These are phyloP conservation scores for Saccharum spontaneum DNA, from an alignment of 176 grass and related monocot genomes.

Conservation along the genomic window DNA sequence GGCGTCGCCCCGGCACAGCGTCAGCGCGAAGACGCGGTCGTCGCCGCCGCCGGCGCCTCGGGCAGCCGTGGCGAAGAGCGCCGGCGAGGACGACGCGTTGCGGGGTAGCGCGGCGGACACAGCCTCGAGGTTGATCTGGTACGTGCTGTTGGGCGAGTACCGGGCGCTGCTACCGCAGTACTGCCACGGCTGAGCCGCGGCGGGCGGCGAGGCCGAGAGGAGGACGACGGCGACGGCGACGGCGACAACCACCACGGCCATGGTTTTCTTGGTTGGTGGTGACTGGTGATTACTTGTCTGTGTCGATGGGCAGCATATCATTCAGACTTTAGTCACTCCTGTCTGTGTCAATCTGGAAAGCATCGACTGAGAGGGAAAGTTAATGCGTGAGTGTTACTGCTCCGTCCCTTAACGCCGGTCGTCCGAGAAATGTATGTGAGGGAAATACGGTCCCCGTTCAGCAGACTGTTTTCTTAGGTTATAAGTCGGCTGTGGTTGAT, in stretches of 20 bases:
- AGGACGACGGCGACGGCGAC: neutral
- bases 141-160: constrained; percentile 48
- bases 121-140: constrained; percentile 37
- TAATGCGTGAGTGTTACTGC: too few relatives aligned
- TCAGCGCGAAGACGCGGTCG: constrained; percentile 35
- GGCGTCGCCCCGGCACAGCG: constrained; percentile 48
- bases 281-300: too few relatives aligned
- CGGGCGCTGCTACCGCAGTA: constrained; percentile 28
- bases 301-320: too few relatives aligned
- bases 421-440: too few relatives aligned
- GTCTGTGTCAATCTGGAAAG: too few relatives aligned
- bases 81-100: constrained; percentile 8
- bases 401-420: too few relatives aligned
- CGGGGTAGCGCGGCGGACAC: constrained; percentile 37
- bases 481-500: too few relatives aligned
- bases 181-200: constrained; percentile 9
- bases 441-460: too few relatives aligned
- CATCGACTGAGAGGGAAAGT: too few relatives aligned
- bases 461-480: too few relatives aligned
- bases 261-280: neutral
- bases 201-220: neutral
- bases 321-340: too few relatives aligned
- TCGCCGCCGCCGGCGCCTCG: neutral
- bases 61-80: constrained; percentile 31
- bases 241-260: neutral